Conservation (phyloP, 2,329 filamentous ascomycete genomes). For the Claviceps spartinae region DNA sequence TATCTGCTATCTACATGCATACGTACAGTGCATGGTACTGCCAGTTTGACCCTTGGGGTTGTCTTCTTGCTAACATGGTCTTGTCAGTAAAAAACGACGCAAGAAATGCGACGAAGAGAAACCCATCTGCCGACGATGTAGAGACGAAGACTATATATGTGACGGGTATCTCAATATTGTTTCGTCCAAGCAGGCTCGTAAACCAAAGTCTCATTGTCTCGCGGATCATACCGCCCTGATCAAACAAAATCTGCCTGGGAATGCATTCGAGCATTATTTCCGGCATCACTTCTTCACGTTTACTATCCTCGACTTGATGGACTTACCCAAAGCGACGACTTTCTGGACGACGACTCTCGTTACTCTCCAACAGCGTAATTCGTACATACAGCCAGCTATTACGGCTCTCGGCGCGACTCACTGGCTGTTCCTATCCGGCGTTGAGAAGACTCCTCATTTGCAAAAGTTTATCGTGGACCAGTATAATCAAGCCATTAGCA, state of each 20-base stretch:
- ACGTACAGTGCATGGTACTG: too few relatives aligned
- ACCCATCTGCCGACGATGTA: constrained; percentile 1
- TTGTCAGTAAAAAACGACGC: constrained; percentile 1
- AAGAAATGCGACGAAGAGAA: constrained; percentile 4
- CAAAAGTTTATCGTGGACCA: constrained; percentile 1
- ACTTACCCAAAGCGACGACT: constrained; percentile 1
- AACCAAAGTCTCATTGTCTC: background rate
- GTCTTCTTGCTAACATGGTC: background rate
- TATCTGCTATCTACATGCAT: background rate
- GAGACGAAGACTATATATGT: constrained; percentile 2
- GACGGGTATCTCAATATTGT: background rate
- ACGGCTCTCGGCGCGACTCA: constrained; percentile 1
- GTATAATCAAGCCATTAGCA: constrained; percentile 1
- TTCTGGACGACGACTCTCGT: constrained; percentile 1
- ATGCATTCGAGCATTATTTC: constrained; percentile 1
- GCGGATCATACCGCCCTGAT: background rate
- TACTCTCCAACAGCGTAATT: background rate
- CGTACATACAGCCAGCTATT: constrained; percentile 1
- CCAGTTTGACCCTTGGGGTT: background rate
- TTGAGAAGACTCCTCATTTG: background rate
- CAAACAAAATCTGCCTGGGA: background rate
- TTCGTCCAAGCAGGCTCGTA: background rate
- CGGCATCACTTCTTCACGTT: constrained; percentile 3
- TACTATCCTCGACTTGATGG: constrained; percentile 3
- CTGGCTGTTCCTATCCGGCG: constrained; percentile 1